Evolutionary conservation across 345 rosid genomes (phyloP).

Genomic region (Moringa oleifera): DNA sequence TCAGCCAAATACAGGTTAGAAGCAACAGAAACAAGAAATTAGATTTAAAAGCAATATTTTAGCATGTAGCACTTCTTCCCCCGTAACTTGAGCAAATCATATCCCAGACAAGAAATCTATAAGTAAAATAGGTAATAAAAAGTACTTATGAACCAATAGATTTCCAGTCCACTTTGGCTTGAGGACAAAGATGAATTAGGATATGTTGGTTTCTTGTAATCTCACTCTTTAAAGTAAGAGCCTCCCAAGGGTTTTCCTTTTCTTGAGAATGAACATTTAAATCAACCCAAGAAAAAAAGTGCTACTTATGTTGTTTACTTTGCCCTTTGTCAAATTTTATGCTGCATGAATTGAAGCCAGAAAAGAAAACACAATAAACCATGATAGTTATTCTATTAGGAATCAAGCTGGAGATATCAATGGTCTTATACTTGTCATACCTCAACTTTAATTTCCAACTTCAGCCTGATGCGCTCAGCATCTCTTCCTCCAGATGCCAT

Average conservation of each 20-base stretch:
- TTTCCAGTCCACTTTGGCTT: not conserved
- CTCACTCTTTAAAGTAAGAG: not conserved
- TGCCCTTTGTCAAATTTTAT: not conserved
- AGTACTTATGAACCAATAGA: not conserved
- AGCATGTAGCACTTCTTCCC: not conserved
- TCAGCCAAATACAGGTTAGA: not conserved
- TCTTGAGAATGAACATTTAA: no score
- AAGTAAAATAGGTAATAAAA: no score
- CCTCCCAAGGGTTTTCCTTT: not conserved
- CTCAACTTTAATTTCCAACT: slow-evolving; percentile 86
- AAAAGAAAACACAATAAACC: not conserved
- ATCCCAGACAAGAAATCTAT: not conserved
- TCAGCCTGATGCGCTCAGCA: slow-evolving; percentile 72
- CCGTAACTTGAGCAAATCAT: not conserved
- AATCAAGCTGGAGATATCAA: not conserved
- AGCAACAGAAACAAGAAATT: not conserved
- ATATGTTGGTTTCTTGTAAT: not conserved
- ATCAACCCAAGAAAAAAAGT: not conserved
- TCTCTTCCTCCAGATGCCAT: slow-evolving; percentile 77
- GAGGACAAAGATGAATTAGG: not conserved
- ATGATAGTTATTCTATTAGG: not conserved
- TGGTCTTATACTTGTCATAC: slow-evolving; percentile 24
- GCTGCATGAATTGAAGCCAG: not conserved
- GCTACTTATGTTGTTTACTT: not conserved
- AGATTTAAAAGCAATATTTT: no score